Percentiles rank a stretch among this genome's conserved stretches.
phyloP scores from a whole-genome alignment of 1,139 yeast species.

The Zygosaccharomyces sapae region DNA sequence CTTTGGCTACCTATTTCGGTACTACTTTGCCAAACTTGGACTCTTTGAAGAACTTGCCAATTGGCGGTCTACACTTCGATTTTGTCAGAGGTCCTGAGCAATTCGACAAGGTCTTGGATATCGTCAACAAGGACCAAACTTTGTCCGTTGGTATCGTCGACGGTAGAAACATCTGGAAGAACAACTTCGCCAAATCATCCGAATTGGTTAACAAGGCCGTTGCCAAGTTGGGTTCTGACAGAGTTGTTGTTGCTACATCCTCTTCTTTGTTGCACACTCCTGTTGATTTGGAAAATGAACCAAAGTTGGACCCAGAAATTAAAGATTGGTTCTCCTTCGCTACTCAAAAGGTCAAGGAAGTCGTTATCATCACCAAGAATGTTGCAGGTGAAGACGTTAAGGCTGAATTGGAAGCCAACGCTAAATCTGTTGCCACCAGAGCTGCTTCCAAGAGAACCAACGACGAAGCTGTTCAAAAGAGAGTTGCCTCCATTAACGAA shows the following conservation, averaged over 20 bases:
- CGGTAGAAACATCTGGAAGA: conserved; percentile 99
- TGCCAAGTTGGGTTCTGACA: conserved; percentile 78
- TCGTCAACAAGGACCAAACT: conserved; percentile 63
- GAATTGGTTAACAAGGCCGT: conserved; percentile 77
- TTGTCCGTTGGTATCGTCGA: conserved; percentile 96
- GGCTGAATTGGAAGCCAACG: conserved; percentile 70
- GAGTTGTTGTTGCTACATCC: conserved; percentile 89
- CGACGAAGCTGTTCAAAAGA: conserved; percentile 84
- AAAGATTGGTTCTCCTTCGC: conserved; percentile 99
- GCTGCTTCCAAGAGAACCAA: conserved; percentile 82
- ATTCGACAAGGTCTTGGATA: conserved; percentile 72
- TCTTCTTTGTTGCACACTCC: conserved; percentile 98
- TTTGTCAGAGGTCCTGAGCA: conserved; percentile 96
- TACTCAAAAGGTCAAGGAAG: conserved; percentile 90
- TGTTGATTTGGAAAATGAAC: conserved; percentile 88
- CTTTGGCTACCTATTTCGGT: conserved; percentile 93
- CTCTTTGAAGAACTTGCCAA: conserved; percentile 86
- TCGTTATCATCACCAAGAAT: conserved; percentile 85
- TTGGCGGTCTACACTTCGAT: conserved; percentile 94
- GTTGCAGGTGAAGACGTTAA: conserved; percentile 76
- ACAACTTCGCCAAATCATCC: conserved; percentile 84
- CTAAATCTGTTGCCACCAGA: conserved; percentile 82
- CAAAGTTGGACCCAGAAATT: conserved; percentile 82
- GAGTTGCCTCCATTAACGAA: conserved; percentile 78
- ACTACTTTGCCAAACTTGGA: conserved; percentile 94